These are phyloP conservation scores for Pseudoperonospora humuli DNA, from an alignment of 352 stramenopile species.

Conservation along the genomic window DNA sequence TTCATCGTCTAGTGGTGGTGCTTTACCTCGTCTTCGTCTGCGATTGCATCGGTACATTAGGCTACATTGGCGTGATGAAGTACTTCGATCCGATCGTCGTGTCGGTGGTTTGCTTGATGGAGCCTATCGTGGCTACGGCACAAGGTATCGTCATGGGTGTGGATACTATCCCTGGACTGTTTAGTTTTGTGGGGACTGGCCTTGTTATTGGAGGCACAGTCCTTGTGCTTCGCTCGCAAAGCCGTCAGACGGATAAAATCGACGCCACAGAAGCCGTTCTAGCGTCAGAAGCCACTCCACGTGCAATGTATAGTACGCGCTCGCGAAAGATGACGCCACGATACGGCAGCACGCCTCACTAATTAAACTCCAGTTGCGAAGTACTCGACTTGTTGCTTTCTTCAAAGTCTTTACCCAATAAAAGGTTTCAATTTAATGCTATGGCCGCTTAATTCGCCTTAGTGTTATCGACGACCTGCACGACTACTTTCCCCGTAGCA, in stretches of 20 bases:
- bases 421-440: too few species aligned
- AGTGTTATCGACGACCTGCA: slow-evolving; percentile 34
- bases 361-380: slow-evolving; percentile 2
- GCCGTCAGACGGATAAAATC: slow-evolving; percentile 69
- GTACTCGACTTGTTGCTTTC: too few species aligned
- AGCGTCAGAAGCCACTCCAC: slow-evolving; percentile 46
- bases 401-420: too few species aligned
- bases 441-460: slow-evolving; percentile 5
- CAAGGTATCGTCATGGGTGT: slow-evolving; percentile 72
- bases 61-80: slow-evolving; percentile 89
- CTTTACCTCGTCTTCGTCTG: slow-evolving; percentile 83
- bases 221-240: slow-evolving; percentile 70
- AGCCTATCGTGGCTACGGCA: slow-evolving; percentile 77
- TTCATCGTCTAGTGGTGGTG: slow-evolving; percentile 57
- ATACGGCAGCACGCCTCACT: slow-evolving; percentile 36
- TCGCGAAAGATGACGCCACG: slow-evolving; percentile 38
- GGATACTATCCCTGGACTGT: slow-evolving; percentile 54
- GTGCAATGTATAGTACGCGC: slow-evolving; percentile 53
- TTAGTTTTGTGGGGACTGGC: slow-evolving; percentile 63
- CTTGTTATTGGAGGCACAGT: slow-evolving; percentile 75
- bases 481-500: slow-evolving; percentile 56
- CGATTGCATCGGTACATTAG: slow-evolving; percentile 83
- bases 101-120: slow-evolving; percentile 80
- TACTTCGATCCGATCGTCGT: slow-evolving; percentile 90
- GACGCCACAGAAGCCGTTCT: slow-evolving; percentile 73